phyloP scores from a whole-genome alignment of 1,139 yeast species.

The Wickerhamomyces sp. region DNA sequence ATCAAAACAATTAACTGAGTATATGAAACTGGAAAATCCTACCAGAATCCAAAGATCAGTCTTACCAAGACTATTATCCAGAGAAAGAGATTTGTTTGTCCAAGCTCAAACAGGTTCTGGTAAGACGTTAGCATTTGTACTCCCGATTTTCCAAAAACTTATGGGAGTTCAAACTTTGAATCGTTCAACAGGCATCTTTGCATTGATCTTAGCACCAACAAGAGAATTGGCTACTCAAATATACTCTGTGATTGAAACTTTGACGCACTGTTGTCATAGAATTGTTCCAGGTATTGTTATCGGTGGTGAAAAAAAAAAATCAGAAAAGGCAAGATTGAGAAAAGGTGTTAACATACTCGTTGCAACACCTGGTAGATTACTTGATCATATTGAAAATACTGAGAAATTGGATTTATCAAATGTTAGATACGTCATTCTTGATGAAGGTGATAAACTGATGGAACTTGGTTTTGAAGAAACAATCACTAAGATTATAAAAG shows the following conservation, averaged over 20 bases:
- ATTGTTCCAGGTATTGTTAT: conserved; percentile 90
- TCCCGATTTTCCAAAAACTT: conserved; percentile 75
- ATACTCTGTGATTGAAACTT: conserved; percentile 68
- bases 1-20: conserved; percentile 49
- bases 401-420: conserved; percentile 64
- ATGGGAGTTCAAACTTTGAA: conserved; percentile 47
- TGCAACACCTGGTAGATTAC: conserved; percentile 96
- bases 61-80: conserved; percentile 58
- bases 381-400: conserved; percentile 92
- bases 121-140: conserved; percentile 77
- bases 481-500: conserved; percentile 65
- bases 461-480: conserved; percentile 96
- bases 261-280: conserved; percentile 71
- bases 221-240: conserved; percentile 94
- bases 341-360: conserved; percentile 93
- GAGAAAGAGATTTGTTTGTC: conserved; percentile 68
- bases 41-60: conserved; percentile 84
- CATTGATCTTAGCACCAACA: conserved; percentile 84
- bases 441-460: conserved; percentile 94
- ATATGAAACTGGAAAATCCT: conserved; percentile 62
- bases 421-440: conserved; percentile 78
- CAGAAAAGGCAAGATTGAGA: conserved; percentile 89
- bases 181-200: conserved; percentile 84
- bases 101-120: conserved; percentile 98
- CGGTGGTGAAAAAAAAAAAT: conserved; percentile 97